Base-by-base conservation (phyloP, 352 stramenopile genomes). In the Phytophthora niederhauseri region DNA sequence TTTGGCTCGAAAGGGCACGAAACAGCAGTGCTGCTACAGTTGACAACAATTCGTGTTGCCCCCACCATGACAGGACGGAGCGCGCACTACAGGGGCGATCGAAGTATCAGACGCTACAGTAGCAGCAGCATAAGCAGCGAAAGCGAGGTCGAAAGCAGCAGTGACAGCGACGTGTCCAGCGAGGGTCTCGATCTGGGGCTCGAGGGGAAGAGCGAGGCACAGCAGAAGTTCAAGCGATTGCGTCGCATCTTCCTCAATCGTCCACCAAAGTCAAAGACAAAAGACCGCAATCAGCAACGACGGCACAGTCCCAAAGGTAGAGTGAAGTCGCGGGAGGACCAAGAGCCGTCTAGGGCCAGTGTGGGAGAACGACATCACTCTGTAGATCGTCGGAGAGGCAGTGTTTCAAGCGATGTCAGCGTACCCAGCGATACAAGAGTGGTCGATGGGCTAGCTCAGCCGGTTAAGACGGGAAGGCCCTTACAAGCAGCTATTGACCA, bases 181-280 rank as follows among this genome's bases (percentile, higher is more conserved):
- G 72, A 74, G 12, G 52, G 45, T 52, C 31, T 68, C 12, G 57
- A 34, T 8, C 46, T 81, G 48, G 50, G 73, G 14, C 57, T 76
- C 28, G 46, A 67, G 15, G 63, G 80, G 46, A 84, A 74, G 51
- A 82, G 63, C 15, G 65, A 73, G 4, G 59, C 68, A 20, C 73
- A 81, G 15, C 64, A 67, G 19, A 89, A 89, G 31, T 76, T 92
- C 46, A 66, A 79, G 31, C 76, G 84, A 6, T 67, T 92, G 41
- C 77, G 84, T 11, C 84, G 84, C 52, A 92, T 92, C 57, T 92
- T 91, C 62, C 69, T 92, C 30, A 92, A 79, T 48, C 77, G 76
- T n/a, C 81, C 80, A 9, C 45, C 15, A 0, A 72, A 70, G 6
- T 7, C 2, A 0, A 76, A 64, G 53, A 70, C 57, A n/a, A 59